phyloP scores from a whole-genome alignment of 148 eudicot species.

The Persicaria maculosa region DNA sequence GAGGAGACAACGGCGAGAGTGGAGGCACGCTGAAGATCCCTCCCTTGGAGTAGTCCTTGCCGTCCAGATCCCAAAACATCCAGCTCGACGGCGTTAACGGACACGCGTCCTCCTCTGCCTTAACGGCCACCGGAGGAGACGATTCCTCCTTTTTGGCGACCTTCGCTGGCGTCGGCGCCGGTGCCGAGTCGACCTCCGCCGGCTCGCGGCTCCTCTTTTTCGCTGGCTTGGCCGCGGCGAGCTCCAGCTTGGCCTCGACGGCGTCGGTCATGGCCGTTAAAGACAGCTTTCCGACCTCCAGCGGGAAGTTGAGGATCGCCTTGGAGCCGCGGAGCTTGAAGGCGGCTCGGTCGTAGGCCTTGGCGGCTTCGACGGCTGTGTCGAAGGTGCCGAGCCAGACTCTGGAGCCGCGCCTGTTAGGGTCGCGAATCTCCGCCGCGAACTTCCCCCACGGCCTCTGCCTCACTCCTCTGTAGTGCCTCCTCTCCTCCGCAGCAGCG shows the following conservation, averaged over 20 bases:
- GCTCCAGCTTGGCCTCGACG: slow-evolving; percentile 9
- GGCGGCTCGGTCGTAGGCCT: slow-evolving; percentile 36
- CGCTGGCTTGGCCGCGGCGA: slow-evolving; percentile 2
- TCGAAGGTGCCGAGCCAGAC: slow-evolving; percentile 41
- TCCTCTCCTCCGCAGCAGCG: slow-evolving; percentile 10
- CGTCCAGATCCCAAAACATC: slow-evolving; percentile 34
- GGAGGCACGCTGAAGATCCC: slow-evolving; percentile 34
- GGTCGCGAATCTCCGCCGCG: slow-evolving; percentile 44
- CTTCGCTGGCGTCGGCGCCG: slow-evolving; percentile 8
- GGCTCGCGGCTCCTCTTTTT: slow-evolving; percentile 24
- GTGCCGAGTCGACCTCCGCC: neutral
- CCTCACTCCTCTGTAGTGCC: slow-evolving; percentile 34
- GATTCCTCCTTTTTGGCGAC: slow-evolving; percentile 17
- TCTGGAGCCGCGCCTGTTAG: slow-evolving; percentile 26
- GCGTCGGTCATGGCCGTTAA: neutral
- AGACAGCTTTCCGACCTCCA: slow-evolving; percentile 18
- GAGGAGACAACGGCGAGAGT: slow-evolving; percentile 34
- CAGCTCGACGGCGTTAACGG: slow-evolving; percentile 45
- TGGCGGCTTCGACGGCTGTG: slow-evolving; percentile 33
- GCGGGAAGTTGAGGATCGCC: slow-evolving; percentile 39
- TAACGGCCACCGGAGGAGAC: neutral
- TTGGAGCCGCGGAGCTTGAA: slow-evolving; percentile 31
- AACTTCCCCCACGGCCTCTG: slow-evolving; percentile 39
- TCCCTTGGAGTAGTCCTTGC: slow-evolving; percentile 14
- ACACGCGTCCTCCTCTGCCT: slow-evolving; percentile 13